Base-by-base conservation (phyloP, 495 filamentous ascomycete species). In the Trichocladium antarcticum region DNA sequence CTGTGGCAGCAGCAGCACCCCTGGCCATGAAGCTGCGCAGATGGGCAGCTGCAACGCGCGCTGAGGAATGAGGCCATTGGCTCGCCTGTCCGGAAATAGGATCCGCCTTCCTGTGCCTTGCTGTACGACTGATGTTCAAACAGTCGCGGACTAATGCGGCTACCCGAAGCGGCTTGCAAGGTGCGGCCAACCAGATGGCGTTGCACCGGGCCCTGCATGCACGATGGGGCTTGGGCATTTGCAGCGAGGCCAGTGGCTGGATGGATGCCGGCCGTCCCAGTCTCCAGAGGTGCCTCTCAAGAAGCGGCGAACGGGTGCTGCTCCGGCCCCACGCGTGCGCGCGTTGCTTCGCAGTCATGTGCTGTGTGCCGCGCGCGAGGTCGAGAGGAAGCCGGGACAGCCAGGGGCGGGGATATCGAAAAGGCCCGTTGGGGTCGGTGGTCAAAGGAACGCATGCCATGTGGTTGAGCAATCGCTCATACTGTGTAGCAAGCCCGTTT, bases 111-210 rank as follows among this genome's bases (percentile, higher is more conserved):
- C 47, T 55, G 44, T 37, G 42, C 45, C 50, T 53, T 34, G 37
- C 55, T 46, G 51, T 54, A 59, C 51, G 51, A 62, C 51, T 61
- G 65, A 67, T 50, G 66, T 68, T 66, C 69, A 70, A 72, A 70
- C 69, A 70, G 66, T 52, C 60, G 57, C 51, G 48, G 47, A 49
- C 69, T 67, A 69, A 67, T 70, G 68, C 65, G 60, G 54, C 48
- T 57, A 60, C 46, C 69, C 67, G 63, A 28, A 11, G 31, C 45
- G 53, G 42, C 48, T n/a, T 50, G 54, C 54, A 59, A 37, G 32
- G 50, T 15, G 31, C 12, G 41, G 34, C 51, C 45, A 54, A 47
- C 49, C 45, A 49, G 14, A 44, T 8, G 44, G 9, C 16, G 12
- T 20, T 19, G 6, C 35, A 38, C 6, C 17, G 15, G 29, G 45